Base-by-base conservation (phyloP, 331 rosid species). In the Acacia pycnantha region DNA sequence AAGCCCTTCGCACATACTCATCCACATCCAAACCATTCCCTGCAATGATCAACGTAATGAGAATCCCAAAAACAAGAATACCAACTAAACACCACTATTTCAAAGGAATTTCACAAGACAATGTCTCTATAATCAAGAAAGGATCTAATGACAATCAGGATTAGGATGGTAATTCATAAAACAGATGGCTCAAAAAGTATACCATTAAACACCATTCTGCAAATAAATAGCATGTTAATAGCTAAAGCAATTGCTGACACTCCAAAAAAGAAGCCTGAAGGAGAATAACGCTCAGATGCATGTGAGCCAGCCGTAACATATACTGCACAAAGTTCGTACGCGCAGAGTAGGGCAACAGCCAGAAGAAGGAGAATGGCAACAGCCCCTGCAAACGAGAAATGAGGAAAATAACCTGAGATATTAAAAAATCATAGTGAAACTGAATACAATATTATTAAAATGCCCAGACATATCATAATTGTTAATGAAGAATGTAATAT, bases 181-280 rank as follows among this genome's bases (percentile, higher is more conserved):
- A 19, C 69, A 37, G 73, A 54, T 11, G 47, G 54, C 67, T 73
- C 84, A 37, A 84, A 78, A 65, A 22, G 69, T 81, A 72, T 94
- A 96, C 99, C 99, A 87, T 96, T 92, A 82, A 96, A 96, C 79
- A 96, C 94, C 97, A 96, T 96, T 79, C 99, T 89, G 89, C 98
- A 96, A 78, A 96, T 96, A 84, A 96, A 94, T 84, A 96, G 94
- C 99, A 96, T 96, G 97, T 96, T 96, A 91, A 96, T 94, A 15
- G 99, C 99, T 83, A 96, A 89, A 87, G 99, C 97, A 89, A 96
- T 89, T 85, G 99, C 99, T 73, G 99, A 96, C 83, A 96, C 98
- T 67, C 99, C 99, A 87, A 96, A 96, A 89, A 96, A 96, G 97
- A 96, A 96, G 87, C 99, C 99, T 71, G 99, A 96, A 70, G 99